These are phyloP conservation scores for Diplotaxis tenuifolia DNA, from an alignment of 345 rosid species.

Conservation along the genomic window DNA sequence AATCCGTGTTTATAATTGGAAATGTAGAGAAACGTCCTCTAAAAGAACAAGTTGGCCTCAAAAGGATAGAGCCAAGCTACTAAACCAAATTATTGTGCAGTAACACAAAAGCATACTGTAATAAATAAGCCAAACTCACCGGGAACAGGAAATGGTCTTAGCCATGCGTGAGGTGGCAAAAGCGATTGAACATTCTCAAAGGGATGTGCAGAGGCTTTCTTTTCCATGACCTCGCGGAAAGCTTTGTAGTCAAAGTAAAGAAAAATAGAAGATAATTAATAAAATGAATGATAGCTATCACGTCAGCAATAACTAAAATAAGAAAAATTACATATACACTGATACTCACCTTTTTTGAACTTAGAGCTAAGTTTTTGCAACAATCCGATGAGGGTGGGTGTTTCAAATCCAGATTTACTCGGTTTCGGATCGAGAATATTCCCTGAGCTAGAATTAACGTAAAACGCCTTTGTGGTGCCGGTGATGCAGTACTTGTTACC, in stretches of 20 bases:
- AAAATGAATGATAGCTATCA: slow-evolving; percentile 17
- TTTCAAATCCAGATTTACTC: slow-evolving; percentile 68
- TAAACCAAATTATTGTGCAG: slow-evolving; percentile 9
- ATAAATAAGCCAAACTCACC: slow-evolving; percentile 51
- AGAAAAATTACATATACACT: background rate
- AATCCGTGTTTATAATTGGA: background rate
- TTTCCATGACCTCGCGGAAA: slow-evolving; percentile 87
- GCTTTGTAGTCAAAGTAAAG: slow-evolving; percentile 46
- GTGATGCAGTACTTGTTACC: slow-evolving; percentile 78
- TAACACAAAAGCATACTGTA: background rate
- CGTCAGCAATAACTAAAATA: background rate
- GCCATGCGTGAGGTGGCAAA: slow-evolving; percentile 94
- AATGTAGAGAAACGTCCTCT: background rate
- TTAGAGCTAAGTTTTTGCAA: slow-evolving; percentile 87
- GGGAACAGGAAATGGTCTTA: slow-evolving; percentile 73
- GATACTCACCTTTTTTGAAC: slow-evolving; percentile 78
- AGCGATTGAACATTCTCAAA: slow-evolving; percentile 97
- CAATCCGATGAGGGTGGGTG: slow-evolving; percentile 83
- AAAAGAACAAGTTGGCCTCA: background rate
- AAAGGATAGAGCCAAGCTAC: slow-evolving; percentile 1
- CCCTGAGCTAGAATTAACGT: slow-evolving; percentile 85
- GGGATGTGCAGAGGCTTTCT: slow-evolving; percentile 95
- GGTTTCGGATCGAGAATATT: slow-evolving; percentile 82
- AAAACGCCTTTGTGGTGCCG: slow-evolving; percentile 81
- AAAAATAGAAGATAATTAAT: slow-evolving; percentile 8